Conservation (phyloP, 1,139 yeast species). For the Debaryomycetaceae sp. region DNA sequence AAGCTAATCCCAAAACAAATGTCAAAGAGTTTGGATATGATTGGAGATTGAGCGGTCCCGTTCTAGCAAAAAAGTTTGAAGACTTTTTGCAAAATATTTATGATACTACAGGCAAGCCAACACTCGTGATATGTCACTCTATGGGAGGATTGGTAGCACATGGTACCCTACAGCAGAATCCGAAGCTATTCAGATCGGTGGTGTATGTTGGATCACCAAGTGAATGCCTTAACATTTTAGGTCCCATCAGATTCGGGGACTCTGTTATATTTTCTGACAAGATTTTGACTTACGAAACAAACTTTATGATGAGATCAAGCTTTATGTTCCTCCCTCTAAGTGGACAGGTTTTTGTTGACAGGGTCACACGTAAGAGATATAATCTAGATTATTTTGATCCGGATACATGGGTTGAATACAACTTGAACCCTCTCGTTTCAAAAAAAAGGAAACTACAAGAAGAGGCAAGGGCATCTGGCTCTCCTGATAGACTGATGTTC, state of each 20-base stretch:
- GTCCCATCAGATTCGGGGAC: constrained; percentile 83
- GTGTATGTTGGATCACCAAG: constrained; percentile 82
- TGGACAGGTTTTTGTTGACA: constrained; percentile 71
- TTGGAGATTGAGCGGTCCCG: constrained; percentile 76
- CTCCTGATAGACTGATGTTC: constrained; percentile 1
- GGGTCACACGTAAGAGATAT: constrained; percentile 52
- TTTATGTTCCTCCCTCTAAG: constrained; percentile 72
- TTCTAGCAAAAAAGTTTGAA: constrained; percentile 45
- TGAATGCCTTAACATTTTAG: constrained; percentile 81
- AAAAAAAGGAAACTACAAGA: constrained; percentile 25
- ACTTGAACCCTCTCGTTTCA: constrained; percentile 72
- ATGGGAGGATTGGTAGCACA: constrained; percentile 92
- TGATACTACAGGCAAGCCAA: constrained; percentile 47
- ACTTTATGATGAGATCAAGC: constrained; percentile 85
- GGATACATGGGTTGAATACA: constrained; percentile 73
- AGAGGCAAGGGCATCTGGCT: not conserved
- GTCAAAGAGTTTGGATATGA: constrained; percentile 84
- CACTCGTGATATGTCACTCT: constrained; percentile 78
- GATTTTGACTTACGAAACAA: constrained; percentile 74
- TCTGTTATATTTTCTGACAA: constrained; percentile 71
- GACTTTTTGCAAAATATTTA: constrained; percentile 44
- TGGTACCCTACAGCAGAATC: constrained; percentile 66
- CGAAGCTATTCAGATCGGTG: constrained; percentile 66
- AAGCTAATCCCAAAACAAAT: constrained; percentile 55
- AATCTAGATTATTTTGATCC: constrained; percentile 78